Base-by-base conservation (phyloP, 306 rosid genomes). In the Mimosa bimucronata region DNA sequence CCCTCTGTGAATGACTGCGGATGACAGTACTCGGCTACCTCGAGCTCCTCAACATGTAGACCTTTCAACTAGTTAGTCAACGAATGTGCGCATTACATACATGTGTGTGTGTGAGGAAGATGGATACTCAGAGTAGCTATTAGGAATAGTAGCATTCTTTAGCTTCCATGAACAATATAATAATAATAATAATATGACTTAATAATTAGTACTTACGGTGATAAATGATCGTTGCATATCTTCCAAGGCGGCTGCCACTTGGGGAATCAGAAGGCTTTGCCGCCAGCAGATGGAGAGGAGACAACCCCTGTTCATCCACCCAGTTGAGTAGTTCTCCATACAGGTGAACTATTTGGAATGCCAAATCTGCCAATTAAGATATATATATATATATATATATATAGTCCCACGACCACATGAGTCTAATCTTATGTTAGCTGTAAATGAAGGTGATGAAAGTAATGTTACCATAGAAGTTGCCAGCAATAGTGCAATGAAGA, bases 211-310 rank as follows among this genome's bases (percentile, higher is more conserved):
- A 16, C 86, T 74, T 74, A 83, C 91, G 66, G 30, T 70, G 15
- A 71, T 91, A 91, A 80, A 87, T 52, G 68, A 84, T 11, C 7
- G n/a, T 66, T 40, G 65, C 66, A 66, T 41, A 75, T 53, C 42
- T 71, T 61, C 87, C 82, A 45, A 88, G 76, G 44, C 50, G 83
- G 64, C 82, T 40, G 7, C 93, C 88, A 87, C 97, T 92, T 80
- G 6, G 78, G 79, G 90, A 90, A 61, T 29, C 9, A 83, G 84
- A 23, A 60, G 97, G 87, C 80, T 86, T 90, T 23, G 66, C 60
- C 0, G 94, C 93, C 9, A 92, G 83, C 52, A 82, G 11, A 83
- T 92, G 94, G 29, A 92, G 94, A 19, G 94, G 91, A 25, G 82
- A n/a, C 6, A n/a, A 10, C 7, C 94, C 94, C 0, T 7, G 16